Conservation (phyloP, 2,329 filamentous ascomycete genomes). For the Aspergillus tanneri region DNA sequence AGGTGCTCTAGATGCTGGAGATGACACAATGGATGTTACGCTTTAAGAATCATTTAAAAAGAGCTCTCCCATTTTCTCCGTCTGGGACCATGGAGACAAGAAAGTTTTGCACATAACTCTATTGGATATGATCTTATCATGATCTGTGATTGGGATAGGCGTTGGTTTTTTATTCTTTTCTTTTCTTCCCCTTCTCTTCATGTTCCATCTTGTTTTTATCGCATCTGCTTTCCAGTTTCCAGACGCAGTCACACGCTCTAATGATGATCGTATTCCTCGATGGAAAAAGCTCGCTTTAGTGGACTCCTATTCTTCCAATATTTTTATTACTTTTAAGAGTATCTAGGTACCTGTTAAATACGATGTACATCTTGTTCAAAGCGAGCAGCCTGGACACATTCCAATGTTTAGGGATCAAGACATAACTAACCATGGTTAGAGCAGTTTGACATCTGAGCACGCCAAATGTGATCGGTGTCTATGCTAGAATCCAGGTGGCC, state of each 20-base stretch:
- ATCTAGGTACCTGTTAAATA: no score
- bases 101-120: neutral
- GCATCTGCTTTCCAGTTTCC: neutral
- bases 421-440: no score
- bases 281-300: no score
- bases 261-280: neutral
- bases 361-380: no score
- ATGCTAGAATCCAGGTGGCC: no score
- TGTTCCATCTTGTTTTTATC: neutral
- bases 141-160: neutral
- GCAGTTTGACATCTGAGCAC: no score
- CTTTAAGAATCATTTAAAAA: no score
- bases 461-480: no score
- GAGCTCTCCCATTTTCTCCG: neutral
- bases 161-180: neutral
- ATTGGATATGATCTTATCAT: neutral
- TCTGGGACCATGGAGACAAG: neutral
- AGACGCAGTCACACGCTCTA: neutral
- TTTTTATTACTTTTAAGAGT: no score
- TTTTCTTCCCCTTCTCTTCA: neutral
- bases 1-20: constrained; percentile 63
- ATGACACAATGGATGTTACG: constrained; percentile 86
- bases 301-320: no score
- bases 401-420: no score
- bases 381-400: no score